Evolutionary conservation across 2,329 filamentous ascomycete species (phyloP).

Genomic region (Plectosphaerella cucumerina): DNA sequence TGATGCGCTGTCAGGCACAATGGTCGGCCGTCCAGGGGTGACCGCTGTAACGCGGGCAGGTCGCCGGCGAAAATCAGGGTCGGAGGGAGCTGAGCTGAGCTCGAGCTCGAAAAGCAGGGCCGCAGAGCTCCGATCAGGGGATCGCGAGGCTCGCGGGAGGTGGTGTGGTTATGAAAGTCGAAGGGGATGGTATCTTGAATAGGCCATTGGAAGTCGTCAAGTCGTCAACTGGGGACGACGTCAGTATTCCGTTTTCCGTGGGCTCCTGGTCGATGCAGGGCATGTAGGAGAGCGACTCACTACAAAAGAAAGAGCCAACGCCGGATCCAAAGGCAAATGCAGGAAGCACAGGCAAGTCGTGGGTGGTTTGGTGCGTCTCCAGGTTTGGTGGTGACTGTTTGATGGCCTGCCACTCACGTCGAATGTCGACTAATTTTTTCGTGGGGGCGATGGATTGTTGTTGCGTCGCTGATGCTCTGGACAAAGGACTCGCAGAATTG

Average conservation of each 20-base stretch:
- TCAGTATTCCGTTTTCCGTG: no score
- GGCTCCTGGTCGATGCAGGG: neutral
- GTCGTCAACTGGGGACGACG: constrained; percentile 5
- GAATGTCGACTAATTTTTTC: no score
- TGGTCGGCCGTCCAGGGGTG: neutral
- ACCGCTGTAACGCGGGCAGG: neutral
- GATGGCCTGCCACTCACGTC: neutral
- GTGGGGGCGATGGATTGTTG: neutral
- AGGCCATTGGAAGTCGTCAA: constrained; percentile 23
- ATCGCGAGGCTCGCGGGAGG: neutral
- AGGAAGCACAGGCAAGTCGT: neutral
- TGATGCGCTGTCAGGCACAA: constrained; percentile 5
- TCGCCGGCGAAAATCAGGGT: neutral
- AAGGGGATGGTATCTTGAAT: constrained; percentile 18
- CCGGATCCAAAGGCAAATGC: constrained; percentile 18
- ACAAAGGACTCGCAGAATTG: neutral
- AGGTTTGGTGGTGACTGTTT: neutral
- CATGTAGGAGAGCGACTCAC: neutral
- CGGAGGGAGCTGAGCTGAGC: neutral
- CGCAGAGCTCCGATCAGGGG: neutral
- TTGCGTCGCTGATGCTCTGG: neutral
- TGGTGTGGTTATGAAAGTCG: constrained; percentile 9
- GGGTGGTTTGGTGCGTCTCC: no score
- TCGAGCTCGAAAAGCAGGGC: neutral
- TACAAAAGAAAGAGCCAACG: constrained; percentile 19